phyloP scores from a whole-genome alignment of 2,329 filamentous ascomycete genomes.

The Aquanectria penicillioides region DNA sequence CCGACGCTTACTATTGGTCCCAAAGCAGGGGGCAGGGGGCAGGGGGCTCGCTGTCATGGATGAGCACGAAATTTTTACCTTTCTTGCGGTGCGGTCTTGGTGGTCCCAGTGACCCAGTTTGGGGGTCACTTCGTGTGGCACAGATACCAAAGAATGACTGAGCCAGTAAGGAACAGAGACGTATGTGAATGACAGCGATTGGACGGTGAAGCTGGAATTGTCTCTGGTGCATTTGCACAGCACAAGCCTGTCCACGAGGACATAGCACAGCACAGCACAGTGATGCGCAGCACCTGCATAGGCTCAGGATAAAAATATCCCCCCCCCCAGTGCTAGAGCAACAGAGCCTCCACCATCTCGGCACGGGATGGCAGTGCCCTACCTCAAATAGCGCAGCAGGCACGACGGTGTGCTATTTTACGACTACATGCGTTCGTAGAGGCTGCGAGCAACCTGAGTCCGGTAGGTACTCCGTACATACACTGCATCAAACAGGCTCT shows the following conservation, averaged over 20 bases:
- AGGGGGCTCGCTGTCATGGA: not conserved
- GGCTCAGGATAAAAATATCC: slow-evolving; percentile 40
- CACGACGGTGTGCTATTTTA: slow-evolving; percentile 1
- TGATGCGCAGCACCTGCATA: slow-evolving; percentile 26
- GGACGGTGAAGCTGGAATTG: not conserved
- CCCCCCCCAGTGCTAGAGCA: slow-evolving; percentile 18
- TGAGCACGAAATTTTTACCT: not conserved
- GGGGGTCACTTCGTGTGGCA: slow-evolving; percentile 9
- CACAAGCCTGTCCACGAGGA: slow-evolving; percentile 19
- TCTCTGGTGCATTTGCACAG: slow-evolving; percentile 17
- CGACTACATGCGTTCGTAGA: slow-evolving; percentile 1
- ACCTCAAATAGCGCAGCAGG: slow-evolving; percentile 8
- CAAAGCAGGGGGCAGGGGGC: not conserved
- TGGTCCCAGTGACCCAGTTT: slow-evolving; percentile 11
- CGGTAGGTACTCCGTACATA: slow-evolving; percentile 6
- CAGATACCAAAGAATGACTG: not conserved
- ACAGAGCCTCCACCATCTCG: slow-evolving; percentile 32
- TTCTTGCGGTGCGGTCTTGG: not conserved
- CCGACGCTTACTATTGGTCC: slow-evolving; percentile 37
- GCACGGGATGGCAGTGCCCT: slow-evolving; percentile 28
- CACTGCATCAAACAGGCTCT: slow-evolving; percentile 6
- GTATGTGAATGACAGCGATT: not conserved
- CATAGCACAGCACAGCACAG: slow-evolving; percentile 32
- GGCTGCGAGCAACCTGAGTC: not conserved
- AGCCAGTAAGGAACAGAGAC: slow-evolving; percentile 8